Evolutionary conservation across 495 filamentous ascomycete species (phyloP).

Genomic region (Pyrenula aspistea): DNA sequence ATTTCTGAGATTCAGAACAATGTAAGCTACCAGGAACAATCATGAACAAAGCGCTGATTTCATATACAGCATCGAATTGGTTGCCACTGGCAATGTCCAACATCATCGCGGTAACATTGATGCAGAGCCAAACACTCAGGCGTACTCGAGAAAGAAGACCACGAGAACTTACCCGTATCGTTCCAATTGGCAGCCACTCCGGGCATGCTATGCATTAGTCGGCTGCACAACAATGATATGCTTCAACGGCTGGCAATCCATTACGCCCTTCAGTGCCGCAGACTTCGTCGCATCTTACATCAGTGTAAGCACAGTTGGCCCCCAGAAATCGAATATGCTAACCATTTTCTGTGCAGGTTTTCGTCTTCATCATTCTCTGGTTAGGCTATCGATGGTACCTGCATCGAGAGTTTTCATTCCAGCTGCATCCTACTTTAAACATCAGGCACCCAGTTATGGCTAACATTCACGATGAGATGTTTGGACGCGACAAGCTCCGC

Average conservation of each 20-base stretch:
- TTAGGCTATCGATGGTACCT: conserved; percentile 17
- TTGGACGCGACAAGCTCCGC: conserved; percentile 4
- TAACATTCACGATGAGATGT: background rate
- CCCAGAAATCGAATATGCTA: background rate
- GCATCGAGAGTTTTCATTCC: conserved; percentile 13
- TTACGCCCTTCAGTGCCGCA: conserved; percentile 21
- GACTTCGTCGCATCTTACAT: conserved; percentile 35
- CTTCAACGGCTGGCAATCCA: conserved; percentile 32
- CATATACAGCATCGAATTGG: too few species aligned
- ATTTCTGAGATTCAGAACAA: conserved; percentile 27
- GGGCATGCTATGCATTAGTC: conserved; percentile 28
- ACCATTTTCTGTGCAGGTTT: conserved; percentile 7
- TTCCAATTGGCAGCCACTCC: conserved; percentile 32
- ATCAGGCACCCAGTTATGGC: conserved; percentile 2
- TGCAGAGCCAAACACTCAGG: conserved; percentile 17
- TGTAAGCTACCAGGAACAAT: too few species aligned
- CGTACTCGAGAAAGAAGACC: conserved; percentile 29
- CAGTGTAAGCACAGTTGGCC: conserved; percentile 19
- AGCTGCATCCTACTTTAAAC: conserved; percentile 7
- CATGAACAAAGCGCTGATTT: too few species aligned
- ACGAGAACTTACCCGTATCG: conserved; percentile 32
- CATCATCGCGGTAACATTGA: background rate
- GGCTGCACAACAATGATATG: conserved; percentile 26
- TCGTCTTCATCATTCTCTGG: conserved; percentile 14
- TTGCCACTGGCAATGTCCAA: background rate